Evolutionary conservation across 2,329 filamentous ascomycete genomes (phyloP).

Genomic region (Monosporascus sp.): DNA sequence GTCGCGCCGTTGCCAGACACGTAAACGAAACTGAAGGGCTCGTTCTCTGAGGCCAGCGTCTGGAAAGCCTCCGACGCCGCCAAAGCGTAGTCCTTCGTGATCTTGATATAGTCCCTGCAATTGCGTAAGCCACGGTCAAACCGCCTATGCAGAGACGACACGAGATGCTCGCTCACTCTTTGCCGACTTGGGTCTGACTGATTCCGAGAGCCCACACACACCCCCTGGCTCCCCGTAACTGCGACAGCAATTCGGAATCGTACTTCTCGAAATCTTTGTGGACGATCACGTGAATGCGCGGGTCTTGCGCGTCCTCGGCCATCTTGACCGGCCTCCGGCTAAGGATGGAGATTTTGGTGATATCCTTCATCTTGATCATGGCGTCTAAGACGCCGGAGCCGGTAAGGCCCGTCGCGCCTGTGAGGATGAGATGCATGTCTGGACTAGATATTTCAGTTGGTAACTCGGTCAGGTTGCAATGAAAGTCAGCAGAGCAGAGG

Average conservation of each 20-base stretch:
- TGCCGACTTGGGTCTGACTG: constrained; percentile 52
- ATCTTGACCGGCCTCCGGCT: constrained; percentile 59
- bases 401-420: constrained; percentile 62
- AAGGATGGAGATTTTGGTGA: constrained; percentile 60
- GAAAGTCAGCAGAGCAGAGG: no score
- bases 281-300: constrained; percentile 59
- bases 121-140: neutral
- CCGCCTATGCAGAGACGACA: no score
- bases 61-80: constrained; percentile 36
- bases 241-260: constrained; percentile 46
- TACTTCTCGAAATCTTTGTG: constrained; percentile 64
- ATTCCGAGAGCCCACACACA: constrained; percentile 72
- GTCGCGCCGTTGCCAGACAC: constrained; percentile 62
- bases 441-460: neutral
- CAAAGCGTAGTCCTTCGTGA: constrained; percentile 62
- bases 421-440: constrained; percentile 59
- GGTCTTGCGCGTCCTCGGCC: constrained; percentile 50
- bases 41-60: constrained; percentile 32
- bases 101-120: constrained; percentile 54
- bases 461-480: neutral
- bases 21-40: constrained; percentile 64
- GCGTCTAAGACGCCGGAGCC: constrained; percentile 56
- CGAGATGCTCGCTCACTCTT: constrained; percentile 40
- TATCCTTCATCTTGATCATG: constrained; percentile 49
- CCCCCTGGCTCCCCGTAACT: constrained; percentile 59